Evolutionary conservation across 2,329 filamentous ascomycete genomes (phyloP).

Genomic region (Fusarium bactridioides): DNA sequence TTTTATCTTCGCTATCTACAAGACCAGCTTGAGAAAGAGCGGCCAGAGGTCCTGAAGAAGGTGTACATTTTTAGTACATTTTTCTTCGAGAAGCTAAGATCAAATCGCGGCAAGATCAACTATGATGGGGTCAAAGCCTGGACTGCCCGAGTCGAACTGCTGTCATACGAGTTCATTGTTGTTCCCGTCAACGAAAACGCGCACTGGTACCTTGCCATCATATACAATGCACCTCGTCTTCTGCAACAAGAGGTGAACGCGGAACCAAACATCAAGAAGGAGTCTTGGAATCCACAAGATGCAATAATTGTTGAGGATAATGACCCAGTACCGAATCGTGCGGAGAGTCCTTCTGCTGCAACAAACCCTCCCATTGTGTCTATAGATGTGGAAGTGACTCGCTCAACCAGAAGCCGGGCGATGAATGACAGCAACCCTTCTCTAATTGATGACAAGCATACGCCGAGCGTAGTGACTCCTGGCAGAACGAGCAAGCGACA

Average conservation of each 20-base stretch:
- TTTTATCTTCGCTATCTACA: conserved; percentile 86
- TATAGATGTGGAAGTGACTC: conserved; percentile 32
- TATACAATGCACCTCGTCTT: conserved; percentile 83
- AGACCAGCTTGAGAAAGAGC: conserved; percentile 61
- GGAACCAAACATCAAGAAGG: conserved; percentile 3
- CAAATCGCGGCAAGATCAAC: conserved; percentile 71
- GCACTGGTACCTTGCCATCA: conserved; percentile 96
- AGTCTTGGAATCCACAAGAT: conserved; percentile 5
- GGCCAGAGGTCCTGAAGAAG: conserved; percentile 64
- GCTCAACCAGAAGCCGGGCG: conserved; percentile 4
- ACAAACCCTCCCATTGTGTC: conserved; percentile 35
- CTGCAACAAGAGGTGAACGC: conserved; percentile 40
- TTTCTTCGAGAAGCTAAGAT: conserved; percentile 83
- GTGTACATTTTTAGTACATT: conserved; percentile 94
- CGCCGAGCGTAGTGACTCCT: not conserved
- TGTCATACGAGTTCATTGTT: conserved; percentile 86
- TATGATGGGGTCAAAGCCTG: conserved; percentile 87
- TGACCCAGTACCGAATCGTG: conserved; percentile 6
- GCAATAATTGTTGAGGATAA: conserved; percentile 25
- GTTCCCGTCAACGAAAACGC: conserved; percentile 87
- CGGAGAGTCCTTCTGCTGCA: conserved; percentile 26
- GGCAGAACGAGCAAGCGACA: conserved; percentile 23
- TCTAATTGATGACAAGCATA: not conserved
- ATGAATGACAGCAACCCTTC: not conserved
- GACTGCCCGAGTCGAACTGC: conserved; percentile 86